A percentile compares a stretch with the other conserved stretches of the same genome.
phyloP scores from a whole-genome alignment of 202 grass and related monocot genomes.

The Zoysia matrella region DNA sequence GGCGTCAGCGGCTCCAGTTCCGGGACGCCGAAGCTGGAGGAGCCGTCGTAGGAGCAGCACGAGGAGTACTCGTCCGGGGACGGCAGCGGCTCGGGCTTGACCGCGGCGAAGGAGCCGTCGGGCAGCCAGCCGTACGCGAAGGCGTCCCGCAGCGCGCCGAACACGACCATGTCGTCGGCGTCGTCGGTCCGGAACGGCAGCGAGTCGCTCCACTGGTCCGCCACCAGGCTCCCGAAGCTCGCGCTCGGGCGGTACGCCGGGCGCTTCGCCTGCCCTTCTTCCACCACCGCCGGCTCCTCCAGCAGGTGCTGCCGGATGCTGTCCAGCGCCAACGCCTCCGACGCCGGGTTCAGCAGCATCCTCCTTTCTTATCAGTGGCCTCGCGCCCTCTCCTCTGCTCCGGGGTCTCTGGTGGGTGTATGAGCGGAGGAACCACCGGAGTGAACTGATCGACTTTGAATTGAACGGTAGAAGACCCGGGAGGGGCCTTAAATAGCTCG shows the following conservation, averaged over 20 bases:
- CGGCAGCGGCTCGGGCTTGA: constrained; percentile 62
- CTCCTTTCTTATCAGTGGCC: not conserved
- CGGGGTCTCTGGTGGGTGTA: constrained; percentile 11
- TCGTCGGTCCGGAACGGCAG: too few species aligned
- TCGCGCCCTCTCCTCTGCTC: not conserved
- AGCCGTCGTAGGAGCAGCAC: not conserved
- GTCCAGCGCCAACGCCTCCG: too few species aligned
- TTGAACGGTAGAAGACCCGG: not conserved
- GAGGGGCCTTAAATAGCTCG: constrained; percentile 31
- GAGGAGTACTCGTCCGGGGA: constrained; percentile 26
- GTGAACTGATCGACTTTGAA: constrained; percentile 28
- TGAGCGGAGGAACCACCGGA: constrained; percentile 20
- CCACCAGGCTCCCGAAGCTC: not conserved
- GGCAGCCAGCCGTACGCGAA: too few species aligned
- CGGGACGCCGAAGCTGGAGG: not conserved
- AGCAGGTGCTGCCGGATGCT: constrained; percentile 62
- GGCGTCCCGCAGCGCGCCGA: too few species aligned
- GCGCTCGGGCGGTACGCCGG: constrained; percentile 44
- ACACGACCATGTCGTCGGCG: too few species aligned
- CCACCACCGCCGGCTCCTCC: constrained; percentile 35
- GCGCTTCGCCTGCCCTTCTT: constrained; percentile 12
- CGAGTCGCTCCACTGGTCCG: too few species aligned
- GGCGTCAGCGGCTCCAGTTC: constrained; percentile 39
- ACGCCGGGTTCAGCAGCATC: constrained; percentile 5
- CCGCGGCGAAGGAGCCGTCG: constrained; percentile 19